Conservation (phyloP, 2,329 filamentous ascomycete species). For the Aureobasidium pullulans region DNA sequence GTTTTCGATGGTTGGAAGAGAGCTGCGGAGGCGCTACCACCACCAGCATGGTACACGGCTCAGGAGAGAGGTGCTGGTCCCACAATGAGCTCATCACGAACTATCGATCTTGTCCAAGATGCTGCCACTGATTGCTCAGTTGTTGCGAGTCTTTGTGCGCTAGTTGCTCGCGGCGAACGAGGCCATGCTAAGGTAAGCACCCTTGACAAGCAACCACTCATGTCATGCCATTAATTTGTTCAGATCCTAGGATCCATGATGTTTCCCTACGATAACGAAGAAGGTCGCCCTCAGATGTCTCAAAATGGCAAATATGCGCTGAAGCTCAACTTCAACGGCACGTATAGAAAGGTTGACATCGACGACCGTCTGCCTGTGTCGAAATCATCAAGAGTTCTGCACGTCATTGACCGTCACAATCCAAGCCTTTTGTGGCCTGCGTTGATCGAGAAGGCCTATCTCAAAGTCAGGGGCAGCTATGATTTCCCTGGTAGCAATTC, state of each 20-base stretch:
- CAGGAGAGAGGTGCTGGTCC: constrained; percentile 30
- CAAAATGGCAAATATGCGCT: constrained; percentile 83
- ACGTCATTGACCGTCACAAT: constrained; percentile 80
- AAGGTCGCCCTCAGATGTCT: constrained; percentile 56
- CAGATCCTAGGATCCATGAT: constrained; percentile 66
- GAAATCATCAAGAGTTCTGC: constrained; percentile 65
- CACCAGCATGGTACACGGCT: constrained; percentile 31
- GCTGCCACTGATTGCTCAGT: constrained; percentile 95
- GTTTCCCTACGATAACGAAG: constrained; percentile 62
- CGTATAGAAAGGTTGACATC: constrained; percentile 76
- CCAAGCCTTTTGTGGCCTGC: constrained; percentile 83
- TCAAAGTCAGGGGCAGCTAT: constrained; percentile 92
- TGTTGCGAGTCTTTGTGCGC: constrained; percentile 86
- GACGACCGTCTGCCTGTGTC: constrained; percentile 83
- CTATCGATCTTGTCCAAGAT: constrained; percentile 86
- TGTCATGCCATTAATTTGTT: background rate
- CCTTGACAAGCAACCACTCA: background rate
- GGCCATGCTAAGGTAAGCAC: constrained; percentile 58
- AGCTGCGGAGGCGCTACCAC: constrained; percentile 58
- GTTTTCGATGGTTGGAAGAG: constrained; percentile 82
- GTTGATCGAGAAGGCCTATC: constrained; percentile 88
- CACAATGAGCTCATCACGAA: constrained; percentile 50
- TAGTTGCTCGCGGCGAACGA: constrained; percentile 60
- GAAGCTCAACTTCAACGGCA: constrained; percentile 92
- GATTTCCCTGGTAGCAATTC: constrained; percentile 98